Percentiles rank a stretch among this genome's conserved stretches.
phyloP scores from a whole-genome alignment of 2,329 filamentous ascomycete genomes.

The Aspergillus tanneri region DNA sequence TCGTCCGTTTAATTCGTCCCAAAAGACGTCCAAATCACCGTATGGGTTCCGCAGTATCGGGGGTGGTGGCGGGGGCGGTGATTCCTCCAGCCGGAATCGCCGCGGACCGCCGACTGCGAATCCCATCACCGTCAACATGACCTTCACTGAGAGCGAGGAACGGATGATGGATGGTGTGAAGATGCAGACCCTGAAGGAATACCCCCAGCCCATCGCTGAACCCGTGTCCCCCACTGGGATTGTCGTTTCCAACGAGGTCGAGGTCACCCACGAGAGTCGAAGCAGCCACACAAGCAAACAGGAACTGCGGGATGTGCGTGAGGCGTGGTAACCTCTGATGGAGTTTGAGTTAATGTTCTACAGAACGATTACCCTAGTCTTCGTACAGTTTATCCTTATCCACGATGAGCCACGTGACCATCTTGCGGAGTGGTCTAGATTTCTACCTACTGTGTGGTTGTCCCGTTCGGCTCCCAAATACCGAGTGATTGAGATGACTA shows the following conservation, averaged over 20 bases:
- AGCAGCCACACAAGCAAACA: neutral
- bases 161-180: conserved; percentile 47
- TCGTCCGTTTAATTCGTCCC: conserved; percentile 38
- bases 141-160: conserved; percentile 47
- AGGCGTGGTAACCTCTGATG: too few species aligned
- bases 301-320: too few species aligned
- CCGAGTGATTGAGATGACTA: too few species aligned
- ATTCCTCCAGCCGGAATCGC: conserved; percentile 28
- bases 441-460: too few species aligned
- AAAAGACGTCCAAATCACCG: conserved; percentile 41
- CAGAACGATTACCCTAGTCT: too few species aligned
- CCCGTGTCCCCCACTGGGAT: conserved; percentile 31
- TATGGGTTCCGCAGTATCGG: conserved; percentile 28
- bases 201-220: conserved; percentile 12
- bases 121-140: conserved; percentile 37
- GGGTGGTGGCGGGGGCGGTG: conserved; percentile 29
- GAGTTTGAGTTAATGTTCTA: too few species aligned
- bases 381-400: too few species aligned
- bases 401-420: too few species aligned
- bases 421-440: too few species aligned
- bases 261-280: conserved; percentile 31
- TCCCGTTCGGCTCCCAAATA: too few species aligned
- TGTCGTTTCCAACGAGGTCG: conserved; percentile 45
- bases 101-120: conserved; percentile 35
- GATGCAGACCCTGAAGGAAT: conserved; percentile 38